Percentiles rank a stretch among this genome's conserved stretches.
Conservation (phyloP, 2,329 filamentous ascomycete species). For the Pseudogymnoascus sp. region DNA sequence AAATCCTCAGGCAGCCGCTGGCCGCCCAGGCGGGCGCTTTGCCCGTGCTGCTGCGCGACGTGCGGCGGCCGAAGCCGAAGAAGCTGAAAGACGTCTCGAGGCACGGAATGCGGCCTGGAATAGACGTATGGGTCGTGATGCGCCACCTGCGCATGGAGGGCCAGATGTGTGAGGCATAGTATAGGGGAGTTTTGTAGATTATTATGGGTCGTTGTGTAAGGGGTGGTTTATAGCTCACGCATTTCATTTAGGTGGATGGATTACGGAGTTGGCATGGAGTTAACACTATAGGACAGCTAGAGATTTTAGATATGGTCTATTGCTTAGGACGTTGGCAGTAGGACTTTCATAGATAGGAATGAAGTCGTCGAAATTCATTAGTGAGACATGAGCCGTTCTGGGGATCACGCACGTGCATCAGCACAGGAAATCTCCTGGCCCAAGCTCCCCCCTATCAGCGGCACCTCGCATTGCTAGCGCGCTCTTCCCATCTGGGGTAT, state of each 20-base stretch:
- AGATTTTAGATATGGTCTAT: not conserved
- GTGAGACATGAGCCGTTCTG: not conserved
- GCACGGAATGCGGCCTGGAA: constrained; percentile 1
- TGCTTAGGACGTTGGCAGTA: too few relatives aligned
- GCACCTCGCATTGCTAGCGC: not conserved
- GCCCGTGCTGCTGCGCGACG: not conserved
- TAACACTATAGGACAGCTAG: not conserved
- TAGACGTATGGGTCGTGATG: not conserved
- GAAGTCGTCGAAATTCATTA: not conserved
- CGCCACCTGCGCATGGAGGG: not conserved
- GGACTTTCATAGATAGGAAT: not conserved
- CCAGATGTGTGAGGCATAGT: not conserved
- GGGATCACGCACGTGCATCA: not conserved
- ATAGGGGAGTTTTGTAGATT: not conserved
- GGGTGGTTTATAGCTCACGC: not conserved
- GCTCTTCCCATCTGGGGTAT: not conserved
- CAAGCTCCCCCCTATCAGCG: constrained; percentile 6
- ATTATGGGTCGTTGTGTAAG: not conserved
- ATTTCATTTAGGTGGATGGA: not conserved
- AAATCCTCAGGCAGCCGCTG: not conserved
- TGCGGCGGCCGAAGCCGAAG: not conserved
- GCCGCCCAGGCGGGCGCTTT: not conserved
- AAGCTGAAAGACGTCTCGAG: not conserved
- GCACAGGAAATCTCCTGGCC: not conserved
- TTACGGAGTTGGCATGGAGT: not conserved